A percentile compares a stretch with the other conserved stretches of the same genome.
phyloP scores from a whole-genome alignment of 1,284 basidiomycete genomes.

The Trichosporon asahii region DNA sequence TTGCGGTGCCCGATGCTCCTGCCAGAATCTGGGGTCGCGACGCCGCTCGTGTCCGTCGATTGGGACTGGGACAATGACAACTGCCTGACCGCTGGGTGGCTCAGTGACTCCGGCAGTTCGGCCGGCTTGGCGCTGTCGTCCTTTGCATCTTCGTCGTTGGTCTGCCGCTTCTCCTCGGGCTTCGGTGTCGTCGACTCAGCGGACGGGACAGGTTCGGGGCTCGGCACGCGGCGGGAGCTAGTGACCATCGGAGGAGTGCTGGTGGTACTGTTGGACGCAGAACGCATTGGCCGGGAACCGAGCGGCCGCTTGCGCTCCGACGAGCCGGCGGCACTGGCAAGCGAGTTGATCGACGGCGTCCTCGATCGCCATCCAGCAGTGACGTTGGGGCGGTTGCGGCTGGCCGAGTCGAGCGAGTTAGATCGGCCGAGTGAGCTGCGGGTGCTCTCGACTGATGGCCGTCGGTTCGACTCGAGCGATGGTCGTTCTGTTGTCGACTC shows the following conservation, averaged over 20 bases:
- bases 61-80: conserved; percentile 13
- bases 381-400: background rate
- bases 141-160: background rate
- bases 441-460: background rate
- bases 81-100: background rate
- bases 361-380: background rate
- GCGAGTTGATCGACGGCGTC: background rate
- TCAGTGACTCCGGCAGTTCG: background rate
- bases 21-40: background rate
- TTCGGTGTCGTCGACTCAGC: conserved; percentile 2
- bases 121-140: background rate
- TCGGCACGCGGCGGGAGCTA: background rate
- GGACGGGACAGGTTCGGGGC: background rate
- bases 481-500: background rate
- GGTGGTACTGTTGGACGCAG: background rate
- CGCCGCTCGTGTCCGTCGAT: conserved; percentile 1
- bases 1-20: conserved; percentile 9
- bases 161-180: background rate
- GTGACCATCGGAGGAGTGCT: background rate
- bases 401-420: background rate
- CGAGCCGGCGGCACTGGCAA: background rate
- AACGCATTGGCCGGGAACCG: background rate
- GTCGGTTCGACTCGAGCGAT: background rate
- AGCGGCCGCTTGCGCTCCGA: background rate
- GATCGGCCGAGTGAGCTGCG: background rate